Base-by-base conservation (phyloP, 176 grass and related monocot species). In the Dendrocalamus sinicus region DNA sequence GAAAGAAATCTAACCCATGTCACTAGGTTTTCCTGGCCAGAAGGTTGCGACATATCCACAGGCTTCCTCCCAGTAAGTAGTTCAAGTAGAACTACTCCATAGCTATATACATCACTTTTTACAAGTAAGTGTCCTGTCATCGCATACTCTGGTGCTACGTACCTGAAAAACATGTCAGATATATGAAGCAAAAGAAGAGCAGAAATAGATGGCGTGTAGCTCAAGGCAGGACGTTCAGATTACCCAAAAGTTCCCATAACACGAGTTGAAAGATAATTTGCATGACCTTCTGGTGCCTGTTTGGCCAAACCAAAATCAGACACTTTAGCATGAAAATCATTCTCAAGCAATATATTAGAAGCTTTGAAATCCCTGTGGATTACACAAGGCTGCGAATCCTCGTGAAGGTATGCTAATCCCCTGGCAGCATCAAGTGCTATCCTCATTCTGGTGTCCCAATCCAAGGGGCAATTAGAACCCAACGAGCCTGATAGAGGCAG, bases 181-280 rank as follows among this genome's bases (percentile, higher is more conserved):
- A 48, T 57, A 83, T 87, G 51, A 84, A 75, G 37, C 76, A 91
- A 76, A 64, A 71, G 82, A 6, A 81, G 71, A 81, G 22, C 15
- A 81, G 52, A 81, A 64, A 76, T 64, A 81, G 45, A 22, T 65
- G 54, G 66, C 17, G 43, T 17, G 41, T 63, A 69, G 52, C 16
- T 22, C 48, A 84, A 84, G 2, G 70, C 63, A 60, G 44, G 37
- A 74, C 50, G 78, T 44, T 72, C 50, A 70, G 16, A 79, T 90
- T 93, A 99, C 97, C 97, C 97, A 67, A 99, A 99, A 79, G 97
- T 99, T 83, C 97, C 97, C 97, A 99, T 99, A 4, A 99, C 97
- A 88, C 97, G 97, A 62, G 97, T 99, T 16, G 97, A 99, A 79
- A 99, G 90, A 89, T 94, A 95, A 91, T 99, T 96, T 43, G 83